Base-by-base conservation (phyloP, 306 rosid genomes). In the Lotus japonicus region DNA sequence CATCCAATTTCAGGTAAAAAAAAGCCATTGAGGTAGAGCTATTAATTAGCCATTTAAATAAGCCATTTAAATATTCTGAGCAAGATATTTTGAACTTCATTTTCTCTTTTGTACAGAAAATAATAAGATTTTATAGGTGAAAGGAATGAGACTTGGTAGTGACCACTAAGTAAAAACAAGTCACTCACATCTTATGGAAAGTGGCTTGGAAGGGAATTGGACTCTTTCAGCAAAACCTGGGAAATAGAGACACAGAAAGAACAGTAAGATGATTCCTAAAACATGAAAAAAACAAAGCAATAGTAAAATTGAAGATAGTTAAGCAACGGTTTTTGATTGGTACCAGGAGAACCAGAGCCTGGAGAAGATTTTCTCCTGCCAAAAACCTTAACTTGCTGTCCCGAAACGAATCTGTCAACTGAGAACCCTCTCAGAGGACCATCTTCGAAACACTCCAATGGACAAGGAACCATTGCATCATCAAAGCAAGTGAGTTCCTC, bases 371-470 rank as follows among this genome's bases (percentile, higher is more conserved):
- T 94, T 81, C 94, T 84, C 82, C 99, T 88, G 66, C 99, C 99
- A 68, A 90, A 88, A 39, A 94, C 95, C 80, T 87, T 90, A 79
- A 94, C 84, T 81, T 87, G 90, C 43, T 94, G 97, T 13, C 99
- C 97, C n/a, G 83, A 81, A 66, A 85, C 83, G 58, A 90, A 94
- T 76, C 89, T 84, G 46, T 94, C 99, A 10, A 94, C 95, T 9
- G 99, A 88, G 57, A 85, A 87, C 11, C 96, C 99, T 63, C 67
- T 79, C 6, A 88, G 81, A 60, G 95, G 84, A 28, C 99, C 99
- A 73, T 90, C 90, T 65, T 90, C 99, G 57, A 86, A 88, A 55
- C 76, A 83, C 75, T 94, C 98, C 89, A 94, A 77, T 3, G 86
- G 83, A 66, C 89, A 88, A 66, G 92, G 87, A 8, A 90, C 96